Evolutionary conservation across 441 rosid species (phyloP).

Genomic region (Adansonia grandidieri): DNA sequence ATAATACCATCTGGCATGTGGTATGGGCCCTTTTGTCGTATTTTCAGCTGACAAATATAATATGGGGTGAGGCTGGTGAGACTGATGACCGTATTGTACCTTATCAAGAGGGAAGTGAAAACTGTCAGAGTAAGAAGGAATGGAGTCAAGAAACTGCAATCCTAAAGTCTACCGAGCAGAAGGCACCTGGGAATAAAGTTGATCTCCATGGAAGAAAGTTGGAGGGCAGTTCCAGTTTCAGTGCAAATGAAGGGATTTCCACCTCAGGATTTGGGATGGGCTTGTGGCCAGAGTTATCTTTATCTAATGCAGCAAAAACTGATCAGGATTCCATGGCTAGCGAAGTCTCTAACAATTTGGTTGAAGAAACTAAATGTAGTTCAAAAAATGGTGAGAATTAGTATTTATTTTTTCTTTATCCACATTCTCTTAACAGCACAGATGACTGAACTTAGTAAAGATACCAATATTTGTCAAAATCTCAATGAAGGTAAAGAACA

Average conservation of each 20-base stretch:
- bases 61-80: constrained; percentile 82
- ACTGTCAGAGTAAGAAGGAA: constrained; percentile 49
- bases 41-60: constrained; percentile 77
- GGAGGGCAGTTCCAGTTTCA: constrained; percentile 47
- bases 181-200: constrained; percentile 39
- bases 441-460: constrained; percentile 55
- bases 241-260: constrained; percentile 47
- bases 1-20: constrained; percentile 13
- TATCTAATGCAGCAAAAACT: constrained; percentile 49
- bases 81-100: constrained; percentile 89
- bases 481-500: constrained; percentile 61
- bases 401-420: constrained; percentile 19
- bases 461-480: constrained; percentile 56
- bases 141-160: constrained; percentile 48
- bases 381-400: constrained; percentile 48
- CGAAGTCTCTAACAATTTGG: constrained; percentile 50
- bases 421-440: constrained; percentile 46
- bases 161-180: constrained; percentile 50
- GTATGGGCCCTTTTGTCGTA: constrained; percentile 18
- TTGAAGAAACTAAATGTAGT: constrained; percentile 49
- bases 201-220: constrained; percentile 46
- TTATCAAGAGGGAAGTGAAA: constrained; percentile 55
- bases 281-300: constrained; percentile 61
- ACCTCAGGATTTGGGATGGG: constrained; percentile 50
- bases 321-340: constrained; percentile 53